Evolutionary conservation across 148 eudicot species (phyloP).

Genomic region (Fagopyrum esculentum): DNA sequence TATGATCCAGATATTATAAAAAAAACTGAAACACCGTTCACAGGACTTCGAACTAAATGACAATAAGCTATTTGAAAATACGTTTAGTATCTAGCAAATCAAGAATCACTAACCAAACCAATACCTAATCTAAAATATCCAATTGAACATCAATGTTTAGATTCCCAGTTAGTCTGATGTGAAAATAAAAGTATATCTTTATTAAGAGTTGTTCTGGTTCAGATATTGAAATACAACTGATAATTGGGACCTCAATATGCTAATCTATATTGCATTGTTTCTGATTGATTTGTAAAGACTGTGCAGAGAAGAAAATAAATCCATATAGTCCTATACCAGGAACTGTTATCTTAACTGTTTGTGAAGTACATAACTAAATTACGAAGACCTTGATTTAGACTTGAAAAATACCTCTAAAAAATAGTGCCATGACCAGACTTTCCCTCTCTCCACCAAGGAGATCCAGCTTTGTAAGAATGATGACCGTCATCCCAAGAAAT

Average conservation of each 20-base stretch:
- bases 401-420: not conserved
- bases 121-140: not conserved
- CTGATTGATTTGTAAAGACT: not conserved
- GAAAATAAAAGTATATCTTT: not conserved
- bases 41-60: not conserved
- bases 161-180: not conserved
- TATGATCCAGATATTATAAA: not conserved
- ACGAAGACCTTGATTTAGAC: not conserved
- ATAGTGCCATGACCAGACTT: not conserved
- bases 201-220: not conserved
- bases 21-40: not conserved
- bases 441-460: conserved; percentile 90
- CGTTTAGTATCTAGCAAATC: not conserved
- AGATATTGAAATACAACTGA: not conserved
- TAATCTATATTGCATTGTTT: not conserved
- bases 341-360: not conserved
- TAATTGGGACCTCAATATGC: not conserved
- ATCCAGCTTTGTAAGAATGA: conserved; percentile 66
- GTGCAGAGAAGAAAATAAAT: not conserved
- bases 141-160: not conserved
- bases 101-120: not conserved
- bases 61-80: not conserved
- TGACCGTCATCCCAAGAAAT: conserved; percentile 93
- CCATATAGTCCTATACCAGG: not conserved
- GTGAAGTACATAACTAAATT: not conserved